Evolutionary conservation across 2,329 filamentous ascomycete species (phyloP).

Genomic region (Botryosphaeria dothidea): DNA sequence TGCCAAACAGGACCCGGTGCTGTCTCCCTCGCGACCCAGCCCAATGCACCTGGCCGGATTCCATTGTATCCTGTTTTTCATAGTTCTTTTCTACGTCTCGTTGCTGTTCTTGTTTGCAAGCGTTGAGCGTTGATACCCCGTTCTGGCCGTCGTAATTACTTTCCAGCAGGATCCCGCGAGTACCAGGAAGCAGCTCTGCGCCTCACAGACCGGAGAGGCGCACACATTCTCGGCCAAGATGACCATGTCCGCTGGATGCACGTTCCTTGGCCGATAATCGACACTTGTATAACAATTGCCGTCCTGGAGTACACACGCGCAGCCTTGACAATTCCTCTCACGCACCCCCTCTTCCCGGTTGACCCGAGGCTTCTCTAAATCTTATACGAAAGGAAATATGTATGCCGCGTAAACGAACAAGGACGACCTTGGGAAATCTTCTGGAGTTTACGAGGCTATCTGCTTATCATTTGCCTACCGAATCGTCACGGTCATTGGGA

Average conservation of each 20-base stretch:
- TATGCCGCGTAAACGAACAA: not conserved
- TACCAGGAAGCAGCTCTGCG: not conserved
- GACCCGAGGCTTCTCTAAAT: slow-evolving; percentile 8
- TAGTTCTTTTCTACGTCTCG: not conserved
- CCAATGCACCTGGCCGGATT: not conserved
- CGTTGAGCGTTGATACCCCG: slow-evolving; percentile 16
- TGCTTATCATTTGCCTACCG: no score
- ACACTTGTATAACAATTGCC: not conserved
- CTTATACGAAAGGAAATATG: not conserved
- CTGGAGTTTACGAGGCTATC: not conserved
- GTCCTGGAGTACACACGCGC: not conserved
- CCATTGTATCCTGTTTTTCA: not conserved
- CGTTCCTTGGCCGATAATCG: not conserved
- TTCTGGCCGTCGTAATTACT: not conserved
- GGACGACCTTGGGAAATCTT: not conserved
- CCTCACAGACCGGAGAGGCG: not conserved
- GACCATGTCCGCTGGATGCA: not conserved
- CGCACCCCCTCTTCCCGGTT: not conserved
- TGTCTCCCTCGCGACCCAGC: not conserved
- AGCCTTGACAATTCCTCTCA: not conserved
- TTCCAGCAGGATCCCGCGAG: slow-evolving; percentile 1
- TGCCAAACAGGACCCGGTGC: not conserved
- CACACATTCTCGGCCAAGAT: not conserved
- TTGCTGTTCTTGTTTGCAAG: slow-evolving; percentile 6
- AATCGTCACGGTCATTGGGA: not conserved